Base-by-base conservation (phyloP, 2,329 filamentous ascomycete species). In the Chaetomium sp. region DNA sequence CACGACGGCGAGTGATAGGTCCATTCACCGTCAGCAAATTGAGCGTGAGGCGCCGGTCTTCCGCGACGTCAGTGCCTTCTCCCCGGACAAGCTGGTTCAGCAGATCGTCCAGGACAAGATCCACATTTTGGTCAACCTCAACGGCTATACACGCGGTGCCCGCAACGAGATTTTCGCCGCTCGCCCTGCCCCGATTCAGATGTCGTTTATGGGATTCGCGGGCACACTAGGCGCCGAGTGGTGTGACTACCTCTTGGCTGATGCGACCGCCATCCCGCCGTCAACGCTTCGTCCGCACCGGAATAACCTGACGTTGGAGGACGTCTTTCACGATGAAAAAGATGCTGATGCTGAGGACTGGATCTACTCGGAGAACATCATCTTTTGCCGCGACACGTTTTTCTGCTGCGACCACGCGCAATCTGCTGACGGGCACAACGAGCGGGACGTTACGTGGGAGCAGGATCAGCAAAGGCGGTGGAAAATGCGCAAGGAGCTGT, bases 131-230 rank as follows among this genome's bases (percentile, higher is more conserved):
- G 88, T 99, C 72, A 99, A 99, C 69, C 83, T 99, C n/a, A 99
- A 99, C 72, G 95, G 95, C 12, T 99, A 99, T 76, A 99, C 95
- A 0, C 86, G 95, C 61, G 95, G 95, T 33, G 95, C 95, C n/a
- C 87, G 93, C 27, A 99, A 99, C 71, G 95, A 99, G 74, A 90
- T 99, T 4, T 99, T 99, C 75, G 95, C 95, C 25, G 95, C 95
- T 25, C 87, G 96, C 29, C 92, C 95, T 19, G 93, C 93, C 2
- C 95, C 95, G 0, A 92, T 99, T 51, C 95, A 99, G 70, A 99
- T 99, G 95, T 97, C 95, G 0, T 99, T 99, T 73, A 99, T 99
- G 95, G 95, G 95, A 0, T 99, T 99, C 75, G 95, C 95, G 0
- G 95, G 95, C 10, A 97, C 94, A 0, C 81, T 99, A 0, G 95